A percentile compares a stretch with the other conserved stretches of the same genome.
phyloP scores from a whole-genome alignment of 345 rosid species.

The Eucalyptus fibrosa region DNA sequence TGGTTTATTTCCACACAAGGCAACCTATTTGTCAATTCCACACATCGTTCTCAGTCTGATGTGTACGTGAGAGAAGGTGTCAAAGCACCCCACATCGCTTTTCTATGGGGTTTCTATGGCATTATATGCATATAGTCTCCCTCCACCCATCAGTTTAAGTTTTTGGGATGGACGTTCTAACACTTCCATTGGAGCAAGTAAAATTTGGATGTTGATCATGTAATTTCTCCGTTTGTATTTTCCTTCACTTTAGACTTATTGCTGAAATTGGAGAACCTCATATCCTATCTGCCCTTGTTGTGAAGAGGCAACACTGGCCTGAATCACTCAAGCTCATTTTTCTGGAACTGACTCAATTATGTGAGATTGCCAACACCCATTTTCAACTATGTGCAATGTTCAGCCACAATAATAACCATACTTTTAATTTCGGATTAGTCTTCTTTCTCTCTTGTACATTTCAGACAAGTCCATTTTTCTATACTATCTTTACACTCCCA shows the following conservation, averaged over 20 bases:
- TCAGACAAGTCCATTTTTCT: not conserved
- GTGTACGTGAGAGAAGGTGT: not conserved
- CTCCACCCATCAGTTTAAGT: not conserved
- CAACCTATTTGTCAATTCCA: not conserved
- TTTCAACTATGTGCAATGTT: not conserved
- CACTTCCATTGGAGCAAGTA: not conserved
- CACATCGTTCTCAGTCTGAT: not conserved
- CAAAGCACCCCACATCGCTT: not conserved
- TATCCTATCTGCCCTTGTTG: not conserved
- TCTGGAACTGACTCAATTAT: not conserved
- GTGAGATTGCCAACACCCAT: not conserved
- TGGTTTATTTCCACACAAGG: not conserved
- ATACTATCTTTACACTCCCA: not conserved
- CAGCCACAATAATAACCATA: not conserved
- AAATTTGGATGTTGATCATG: not conserved
- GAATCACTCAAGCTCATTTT: not conserved
- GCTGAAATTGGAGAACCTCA: not conserved
- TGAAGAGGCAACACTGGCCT: not conserved
- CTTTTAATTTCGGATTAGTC: not conserved
- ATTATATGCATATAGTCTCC: not conserved
- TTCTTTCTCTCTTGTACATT: not conserved
- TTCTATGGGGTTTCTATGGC: not conserved
- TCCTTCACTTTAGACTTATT: not conserved
- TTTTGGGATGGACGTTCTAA: not conserved
- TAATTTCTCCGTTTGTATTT: not conserved